A percentile compares a stretch with the other conserved stretches of the same genome.
Conservation (phyloP, 768 basidiomycete genomes). For the Kondoa malvinella region DNA sequence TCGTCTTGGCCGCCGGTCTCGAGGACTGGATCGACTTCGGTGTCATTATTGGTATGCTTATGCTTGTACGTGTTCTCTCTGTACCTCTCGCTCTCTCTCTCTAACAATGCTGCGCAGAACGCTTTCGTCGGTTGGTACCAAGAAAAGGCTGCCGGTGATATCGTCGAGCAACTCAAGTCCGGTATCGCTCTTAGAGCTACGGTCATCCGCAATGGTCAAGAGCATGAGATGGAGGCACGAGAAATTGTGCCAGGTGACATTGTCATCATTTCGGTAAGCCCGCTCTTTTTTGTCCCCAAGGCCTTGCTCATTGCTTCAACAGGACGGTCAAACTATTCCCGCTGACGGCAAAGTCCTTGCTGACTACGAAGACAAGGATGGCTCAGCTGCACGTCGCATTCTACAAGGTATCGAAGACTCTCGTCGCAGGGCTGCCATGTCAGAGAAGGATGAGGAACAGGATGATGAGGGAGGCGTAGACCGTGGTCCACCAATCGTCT, state of each 20-base stretch:
- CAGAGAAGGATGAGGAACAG: conserved; percentile 23
- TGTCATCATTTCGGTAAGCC: conserved; percentile 18
- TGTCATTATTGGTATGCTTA: conserved; percentile 37
- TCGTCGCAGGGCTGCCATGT: conserved; percentile 11
- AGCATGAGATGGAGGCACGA: conserved; percentile 37
- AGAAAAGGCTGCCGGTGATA: conserved; percentile 40
- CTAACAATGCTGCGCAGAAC: conserved; percentile 27
- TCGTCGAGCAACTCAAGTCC: conserved; percentile 39
- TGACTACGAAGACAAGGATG: conserved; percentile 35
- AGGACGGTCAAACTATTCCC: conserved; percentile 38
- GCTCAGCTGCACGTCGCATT: conserved; percentile 27
- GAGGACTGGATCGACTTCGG: conserved; percentile 40
- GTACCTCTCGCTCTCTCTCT: neutral
- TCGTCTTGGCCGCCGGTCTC: conserved; percentile 37
- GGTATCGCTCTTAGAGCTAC: conserved; percentile 37
- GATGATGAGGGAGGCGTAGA: conserved; percentile 31
- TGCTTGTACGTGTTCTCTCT: conserved; percentile 19
- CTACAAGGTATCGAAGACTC: conserved; percentile 25
- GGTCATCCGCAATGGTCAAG: conserved; percentile 36
- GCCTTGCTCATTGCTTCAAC: neutral
- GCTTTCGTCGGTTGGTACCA: conserved; percentile 40
- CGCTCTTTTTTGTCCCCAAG: neutral
- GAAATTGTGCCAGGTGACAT: conserved; percentile 39
- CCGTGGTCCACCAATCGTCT: conserved; percentile 36
- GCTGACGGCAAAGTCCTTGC: conserved; percentile 38